phyloP scores from a whole-genome alignment of 371 early-diverging fungal species.

The Fennellomyces sp. region DNA sequence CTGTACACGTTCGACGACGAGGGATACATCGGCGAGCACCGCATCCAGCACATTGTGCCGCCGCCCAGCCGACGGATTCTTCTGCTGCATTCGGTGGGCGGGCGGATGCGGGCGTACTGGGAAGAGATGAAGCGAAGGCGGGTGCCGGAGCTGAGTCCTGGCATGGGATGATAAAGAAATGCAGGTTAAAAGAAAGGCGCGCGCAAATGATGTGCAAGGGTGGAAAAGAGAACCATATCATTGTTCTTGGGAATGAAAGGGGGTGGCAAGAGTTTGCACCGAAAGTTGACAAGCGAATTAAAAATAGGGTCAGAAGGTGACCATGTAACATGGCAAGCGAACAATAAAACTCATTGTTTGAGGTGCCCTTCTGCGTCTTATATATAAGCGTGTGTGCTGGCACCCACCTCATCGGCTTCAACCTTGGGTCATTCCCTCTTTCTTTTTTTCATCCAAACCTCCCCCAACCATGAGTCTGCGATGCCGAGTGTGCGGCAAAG shows the following conservation, averaged over 20 bases:
- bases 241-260: no score
- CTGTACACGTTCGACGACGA: constrained; percentile 51
- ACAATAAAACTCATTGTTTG: constrained; percentile 1
- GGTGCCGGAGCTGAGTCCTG: constrained; percentile 32
- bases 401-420: no score
- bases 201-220: no score
- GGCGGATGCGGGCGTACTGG: constrained; percentile 40
- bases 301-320: no score
- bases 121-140: constrained; percentile 27
- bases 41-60: constrained; percentile 62
- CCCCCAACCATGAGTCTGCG: constrained; percentile 10
- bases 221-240: neutral
- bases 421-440: no score
- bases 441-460: neutral
- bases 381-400: no score
- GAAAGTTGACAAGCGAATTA: no score
- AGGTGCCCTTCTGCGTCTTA: no score
- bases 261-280: no score
- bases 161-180: constrained; percentile 14
- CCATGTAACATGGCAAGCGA: no score
- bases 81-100: constrained; percentile 49
- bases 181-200: neutral
- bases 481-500: constrained; percentile 33
- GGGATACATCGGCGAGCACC: constrained; percentile 58
- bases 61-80: constrained; percentile 60